Conservation (phyloP, 2,329 filamentous ascomycete species). For the Calonectria pseudoreteaudii region DNA sequence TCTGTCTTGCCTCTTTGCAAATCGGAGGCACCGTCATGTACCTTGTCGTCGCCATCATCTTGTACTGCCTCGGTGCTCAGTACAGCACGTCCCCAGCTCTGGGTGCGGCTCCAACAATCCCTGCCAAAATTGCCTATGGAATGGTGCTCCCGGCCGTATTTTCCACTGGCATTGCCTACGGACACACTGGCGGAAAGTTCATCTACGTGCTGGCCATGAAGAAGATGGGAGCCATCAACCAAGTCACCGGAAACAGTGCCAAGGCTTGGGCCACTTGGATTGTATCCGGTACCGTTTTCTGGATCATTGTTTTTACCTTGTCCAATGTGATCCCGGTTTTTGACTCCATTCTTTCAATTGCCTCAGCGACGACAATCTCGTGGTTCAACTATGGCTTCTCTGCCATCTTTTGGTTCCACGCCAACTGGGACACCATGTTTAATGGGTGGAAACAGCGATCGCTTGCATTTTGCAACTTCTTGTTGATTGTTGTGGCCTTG, state of each 20-base stretch:
- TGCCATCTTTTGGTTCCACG: slow-evolving; percentile 41
- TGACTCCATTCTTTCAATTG: slow-evolving; percentile 44
- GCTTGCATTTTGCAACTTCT: slow-evolving; percentile 31
- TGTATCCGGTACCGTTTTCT: slow-evolving; percentile 33
- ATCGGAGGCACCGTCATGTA: slow-evolving; percentile 41
- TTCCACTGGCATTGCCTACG: slow-evolving; percentile 38
- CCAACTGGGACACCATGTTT: slow-evolving; percentile 35
- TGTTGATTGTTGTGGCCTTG: slow-evolving; percentile 33
- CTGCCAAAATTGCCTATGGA: slow-evolving; percentile 44
- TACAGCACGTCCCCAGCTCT: slow-evolving; percentile 39
- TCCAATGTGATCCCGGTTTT: slow-evolving; percentile 45
- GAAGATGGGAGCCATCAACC: slow-evolving; percentile 30
- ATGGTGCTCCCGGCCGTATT: slow-evolving; percentile 40
- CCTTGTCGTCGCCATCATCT: slow-evolving; percentile 34
- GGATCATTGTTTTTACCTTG: slow-evolving; percentile 41
- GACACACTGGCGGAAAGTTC: slow-evolving; percentile 44
- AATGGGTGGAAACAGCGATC: slow-evolving; percentile 32
- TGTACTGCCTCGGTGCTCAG: slow-evolving; percentile 41
- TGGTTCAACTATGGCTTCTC: slow-evolving; percentile 44
- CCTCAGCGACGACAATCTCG: slow-evolving; percentile 39
- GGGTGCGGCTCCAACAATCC: slow-evolving; percentile 33
- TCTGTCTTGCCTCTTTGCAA: slow-evolving; percentile 37
- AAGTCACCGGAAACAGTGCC: slow-evolving; percentile 35
- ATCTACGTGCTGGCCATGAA: slow-evolving; percentile 35
- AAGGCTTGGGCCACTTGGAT: slow-evolving; percentile 45